Evolutionary conservation across 768 basidiomycete genomes (phyloP).

Genomic region (Pisolithus orientalis): DNA sequence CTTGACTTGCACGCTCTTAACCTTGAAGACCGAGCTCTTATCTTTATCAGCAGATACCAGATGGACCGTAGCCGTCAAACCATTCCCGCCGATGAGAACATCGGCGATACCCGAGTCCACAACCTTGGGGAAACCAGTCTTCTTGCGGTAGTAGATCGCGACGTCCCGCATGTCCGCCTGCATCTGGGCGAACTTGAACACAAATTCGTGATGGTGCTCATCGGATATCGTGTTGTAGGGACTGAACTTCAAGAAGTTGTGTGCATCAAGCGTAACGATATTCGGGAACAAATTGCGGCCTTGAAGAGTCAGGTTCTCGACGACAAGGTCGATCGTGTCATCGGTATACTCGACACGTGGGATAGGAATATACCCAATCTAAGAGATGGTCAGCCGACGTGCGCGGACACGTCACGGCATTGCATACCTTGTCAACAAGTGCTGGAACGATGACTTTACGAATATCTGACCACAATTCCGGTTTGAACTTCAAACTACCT

Average conservation of each 20-base stretch:
- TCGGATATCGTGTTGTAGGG: constrained; percentile 60
- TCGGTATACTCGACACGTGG: constrained; percentile 94
- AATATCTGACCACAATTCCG: constrained; percentile 84
- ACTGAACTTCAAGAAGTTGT: constrained; percentile 81
- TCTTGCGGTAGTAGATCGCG: constrained; percentile 85
- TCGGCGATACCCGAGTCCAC: constrained; percentile 82
- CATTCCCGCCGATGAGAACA: constrained; percentile 77
- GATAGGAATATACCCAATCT: constrained; percentile 82
- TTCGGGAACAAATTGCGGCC: constrained; percentile 90
- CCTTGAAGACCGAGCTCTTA: constrained; percentile 63
- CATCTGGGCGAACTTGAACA: constrained; percentile 73
- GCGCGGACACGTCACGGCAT: neutral
- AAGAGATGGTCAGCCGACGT: neutral
- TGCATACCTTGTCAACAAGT: constrained; percentile 62
- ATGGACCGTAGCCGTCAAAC: constrained; percentile 62
- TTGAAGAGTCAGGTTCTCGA: constrained; percentile 88
- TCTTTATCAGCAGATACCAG: constrained; percentile 59
- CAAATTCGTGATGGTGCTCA: constrained; percentile 64
- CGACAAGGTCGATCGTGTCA: constrained; percentile 76
- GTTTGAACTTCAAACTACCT: constrained; percentile 84
- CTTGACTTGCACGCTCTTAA: constrained; percentile 67
- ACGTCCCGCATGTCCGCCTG: constrained; percentile 94
- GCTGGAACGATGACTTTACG: constrained; percentile 75
- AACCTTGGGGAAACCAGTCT: constrained; percentile 76
- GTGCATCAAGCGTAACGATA: constrained; percentile 61